Conservation (phyloP, 108 stramenopile species). For the Cyclotella cryptica region DNA sequence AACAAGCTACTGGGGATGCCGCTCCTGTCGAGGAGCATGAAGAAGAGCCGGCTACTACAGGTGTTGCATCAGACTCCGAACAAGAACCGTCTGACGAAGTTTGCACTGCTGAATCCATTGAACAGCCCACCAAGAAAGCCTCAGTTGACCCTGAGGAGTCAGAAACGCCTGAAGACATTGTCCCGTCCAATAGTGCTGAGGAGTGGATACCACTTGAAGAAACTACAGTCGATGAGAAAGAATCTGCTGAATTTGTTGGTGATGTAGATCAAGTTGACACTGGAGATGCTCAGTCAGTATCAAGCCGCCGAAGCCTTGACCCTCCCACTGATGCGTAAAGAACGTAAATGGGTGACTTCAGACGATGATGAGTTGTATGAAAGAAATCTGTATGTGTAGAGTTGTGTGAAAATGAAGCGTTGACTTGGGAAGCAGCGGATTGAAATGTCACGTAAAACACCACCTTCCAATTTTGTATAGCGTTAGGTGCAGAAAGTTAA, state of each 20-base stretch:
- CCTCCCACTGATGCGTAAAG: background rate
- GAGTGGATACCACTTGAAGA: background rate
- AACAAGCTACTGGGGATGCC: background rate
- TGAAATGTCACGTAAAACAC: too few species aligned
- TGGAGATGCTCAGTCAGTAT: background rate
- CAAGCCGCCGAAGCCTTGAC: background rate
- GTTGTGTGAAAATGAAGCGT: too few species aligned
- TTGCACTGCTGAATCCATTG: too few species aligned
- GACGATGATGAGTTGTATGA: too few species aligned
- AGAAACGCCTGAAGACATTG: too few species aligned
- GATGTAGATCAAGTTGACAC: background rate
- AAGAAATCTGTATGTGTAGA: too few species aligned
- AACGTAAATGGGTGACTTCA: background rate
- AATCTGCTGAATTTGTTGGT: conserved; percentile 3
- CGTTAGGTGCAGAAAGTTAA: too few species aligned
- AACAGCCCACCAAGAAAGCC: too few species aligned
- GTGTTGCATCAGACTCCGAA: background rate
- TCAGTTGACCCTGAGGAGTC: too few species aligned
- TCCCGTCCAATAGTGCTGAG: background rate
- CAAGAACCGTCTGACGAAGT: background rate
- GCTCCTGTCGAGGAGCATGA: background rate
- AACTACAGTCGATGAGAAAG: background rate
- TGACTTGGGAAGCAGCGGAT: too few species aligned
- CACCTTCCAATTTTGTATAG: too few species aligned
- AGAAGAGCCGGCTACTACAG: too few species aligned